These are phyloP conservation scores for Trifolium repens DNA, from an alignment of 306 rosid species.

Conservation along the genomic window DNA sequence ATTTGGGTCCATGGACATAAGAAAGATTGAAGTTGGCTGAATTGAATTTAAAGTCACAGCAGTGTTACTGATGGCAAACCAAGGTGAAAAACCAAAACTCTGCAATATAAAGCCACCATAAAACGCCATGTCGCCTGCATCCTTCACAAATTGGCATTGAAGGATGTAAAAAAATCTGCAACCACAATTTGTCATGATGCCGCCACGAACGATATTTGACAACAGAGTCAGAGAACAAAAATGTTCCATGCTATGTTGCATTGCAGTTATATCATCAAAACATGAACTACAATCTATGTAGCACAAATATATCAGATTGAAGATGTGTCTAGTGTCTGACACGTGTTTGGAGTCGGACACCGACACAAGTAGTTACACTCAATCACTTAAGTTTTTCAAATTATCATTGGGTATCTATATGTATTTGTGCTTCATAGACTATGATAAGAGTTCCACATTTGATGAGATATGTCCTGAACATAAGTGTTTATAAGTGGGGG, in stretches of 20 bases:
- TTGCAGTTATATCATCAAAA: constrained; percentile 5
- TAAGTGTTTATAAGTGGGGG: no score
- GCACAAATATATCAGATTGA: not conserved
- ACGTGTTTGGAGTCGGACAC: not conserved
- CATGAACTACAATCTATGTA: not conserved
- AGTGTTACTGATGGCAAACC: not conserved
- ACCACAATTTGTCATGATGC: not conserved
- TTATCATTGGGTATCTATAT: not conserved
- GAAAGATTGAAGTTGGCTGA: not conserved
- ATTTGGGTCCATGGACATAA: constrained; percentile 6
- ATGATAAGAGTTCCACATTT: no score
- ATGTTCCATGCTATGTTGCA: not conserved
- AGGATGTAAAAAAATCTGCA: not conserved
- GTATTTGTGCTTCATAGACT: not conserved
- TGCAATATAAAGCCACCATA: not conserved
- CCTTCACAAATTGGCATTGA: not conserved
- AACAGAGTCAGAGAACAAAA: constrained; percentile 9
- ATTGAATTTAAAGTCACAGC: not conserved
- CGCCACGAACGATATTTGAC: not conserved
- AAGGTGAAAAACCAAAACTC: not conserved
- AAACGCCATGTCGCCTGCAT: not conserved
- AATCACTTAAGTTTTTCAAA: not conserved
- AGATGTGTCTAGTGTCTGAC: not conserved
- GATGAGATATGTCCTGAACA: no score
- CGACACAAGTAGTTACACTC: not conserved